Base-by-base conservation (phyloP, 2,329 filamentous ascomycete species). In the Scolecobasidium constrictum region DNA sequence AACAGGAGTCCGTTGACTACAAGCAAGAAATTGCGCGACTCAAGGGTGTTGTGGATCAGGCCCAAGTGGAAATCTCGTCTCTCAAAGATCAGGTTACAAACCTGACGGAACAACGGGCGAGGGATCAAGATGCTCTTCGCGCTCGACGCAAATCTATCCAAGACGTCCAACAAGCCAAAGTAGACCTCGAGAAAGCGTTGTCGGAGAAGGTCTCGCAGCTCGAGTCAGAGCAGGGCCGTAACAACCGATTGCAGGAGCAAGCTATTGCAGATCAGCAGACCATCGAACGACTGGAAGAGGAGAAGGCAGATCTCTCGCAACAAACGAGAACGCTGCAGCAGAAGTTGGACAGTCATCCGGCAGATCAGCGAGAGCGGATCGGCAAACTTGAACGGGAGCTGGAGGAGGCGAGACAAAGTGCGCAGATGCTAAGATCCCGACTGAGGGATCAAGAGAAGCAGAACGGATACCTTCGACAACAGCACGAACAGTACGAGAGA, bases 11-110 rank as follows among this genome's bases (percentile, higher is more conserved):
- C n/a, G n/a, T 21, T 11, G 38, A 23, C 20, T 41, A 19, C 22
- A 17, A 41, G 15, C 19, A 16, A 15, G 26, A 41, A 17, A 12
- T 41, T 41, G 38, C 13, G 13, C 38, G 38, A n/a, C 26, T 41
- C 9, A 31, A 31, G n/a, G 9, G 9, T 7, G 26, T 31, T 7
- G 26, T 31, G 9, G 26, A 31, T n/a, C 9, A 31, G n/a, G 26
- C 26, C n/a, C 23, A 28, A 19, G n/a, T 21, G 16, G 38, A 41
- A 19, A 23, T 31, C n/a, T 21, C 26, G 33, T 15, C 21, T 19
- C 38, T 41, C 9, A 41, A 11, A 13, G 16, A 21, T 4, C 22
- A 28, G 21, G 13, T 41, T 23, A 15, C 4, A 3, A 31, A 26
- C 3, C n/a, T 19, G 5, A 13, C 18, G 7, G 38, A 41, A n/a